Base-by-base conservation (phyloP, 2,329 filamentous ascomycete species). In the Stagonosporopsis chrysanthemi region DNA sequence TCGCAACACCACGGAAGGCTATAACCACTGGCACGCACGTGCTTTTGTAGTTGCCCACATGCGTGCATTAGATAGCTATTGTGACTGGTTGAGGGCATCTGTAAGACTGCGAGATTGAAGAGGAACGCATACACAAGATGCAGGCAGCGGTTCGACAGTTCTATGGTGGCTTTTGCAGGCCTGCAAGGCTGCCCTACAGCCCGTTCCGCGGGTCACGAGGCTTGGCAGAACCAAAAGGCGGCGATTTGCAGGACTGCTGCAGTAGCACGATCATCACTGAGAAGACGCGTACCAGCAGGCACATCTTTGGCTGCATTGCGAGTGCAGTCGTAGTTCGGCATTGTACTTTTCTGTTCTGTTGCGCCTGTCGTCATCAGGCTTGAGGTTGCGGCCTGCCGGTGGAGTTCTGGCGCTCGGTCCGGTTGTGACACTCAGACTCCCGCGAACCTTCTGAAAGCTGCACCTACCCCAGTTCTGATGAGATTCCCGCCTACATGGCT, bases 401-500 rank as follows among this genome's bases (percentile, higher is more conserved):
- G 62, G 62, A 64, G 60, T 68, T 58, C 60, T 66, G 62, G 54
- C 66, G 68, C 68, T 74, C 70, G 70, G 72, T 69, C 72, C 73
- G 72, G 62, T 64, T 63, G 70, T 75, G 71, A 70, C 72, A 68
- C 72, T 69, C 64, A 67, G 68, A 72, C 67, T 57, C 48, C 65
- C 56, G 68, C 69, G 67, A 68, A 73, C 70, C 61, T 64, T 59
- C 68, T 69, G 70, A 63, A 69, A 72, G 70, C 72, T 73, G 71
- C 70, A 71, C 62, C 68, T 61, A 66, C 61, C 60, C 68, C 56
- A 60, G 64, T 65, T 69, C 72, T 71, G 58, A 77, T 78, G 76
- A 67, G 62, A 74, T 56, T 74, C 65, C 66, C 70, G 72, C 71
- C 75, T 78, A 75, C 73, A 78, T 78, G 76, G 76, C 76, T 76